phyloP scores from a whole-genome alignment of 163 green algal species.

The Scenedesmus sp. region DNA sequence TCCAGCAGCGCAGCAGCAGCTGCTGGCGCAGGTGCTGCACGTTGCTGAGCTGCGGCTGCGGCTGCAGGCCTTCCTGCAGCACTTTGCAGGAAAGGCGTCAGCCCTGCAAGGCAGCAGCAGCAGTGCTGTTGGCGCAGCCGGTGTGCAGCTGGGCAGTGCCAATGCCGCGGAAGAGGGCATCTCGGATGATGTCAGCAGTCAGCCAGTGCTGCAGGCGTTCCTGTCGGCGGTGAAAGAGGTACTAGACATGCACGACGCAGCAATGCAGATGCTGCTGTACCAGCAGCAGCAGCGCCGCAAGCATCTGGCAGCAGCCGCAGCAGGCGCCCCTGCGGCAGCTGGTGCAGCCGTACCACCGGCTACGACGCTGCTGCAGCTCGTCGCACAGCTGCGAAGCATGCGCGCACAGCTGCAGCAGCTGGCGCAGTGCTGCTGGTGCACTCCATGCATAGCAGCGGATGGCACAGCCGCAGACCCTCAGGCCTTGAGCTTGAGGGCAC shows the following conservation, averaged over 20 bases:
- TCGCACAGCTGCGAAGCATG: neutral
- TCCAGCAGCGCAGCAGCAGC: slow-evolving; percentile 2
- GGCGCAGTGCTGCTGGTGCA: slow-evolving; percentile 32
- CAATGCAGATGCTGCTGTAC: slow-evolving; percentile 37
- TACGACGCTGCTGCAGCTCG: slow-evolving; percentile 28
- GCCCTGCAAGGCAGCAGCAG: slow-evolving; percentile 3
- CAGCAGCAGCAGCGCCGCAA: neutral
- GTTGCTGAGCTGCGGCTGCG: slow-evolving; percentile 37
- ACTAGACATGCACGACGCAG: slow-evolving; percentile 34
- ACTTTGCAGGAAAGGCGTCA: slow-evolving; percentile 16
- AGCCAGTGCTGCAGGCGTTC: slow-evolving; percentile 24
- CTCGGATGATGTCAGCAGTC: neutral
- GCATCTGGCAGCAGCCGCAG: slow-evolving; percentile 26
- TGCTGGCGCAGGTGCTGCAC: slow-evolving; percentile 27
- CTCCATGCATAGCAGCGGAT: slow-evolving; percentile 1
- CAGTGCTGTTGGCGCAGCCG: neutral
- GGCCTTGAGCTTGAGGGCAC: neutral
- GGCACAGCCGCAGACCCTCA: neutral
- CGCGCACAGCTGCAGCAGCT: slow-evolving; percentile 41
- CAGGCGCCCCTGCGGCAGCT: neutral
- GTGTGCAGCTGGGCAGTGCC: neutral
- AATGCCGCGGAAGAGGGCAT: neutral
- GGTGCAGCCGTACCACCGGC: neutral
- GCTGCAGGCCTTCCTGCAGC: slow-evolving; percentile 38
- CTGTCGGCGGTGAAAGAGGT: slow-evolving; percentile 19